Evolutionary conservation across 2,329 filamentous ascomycete species (phyloP), one percentile per base, ranked within the genome.

Genomic region (Cryphonectria naterciae): DNA sequence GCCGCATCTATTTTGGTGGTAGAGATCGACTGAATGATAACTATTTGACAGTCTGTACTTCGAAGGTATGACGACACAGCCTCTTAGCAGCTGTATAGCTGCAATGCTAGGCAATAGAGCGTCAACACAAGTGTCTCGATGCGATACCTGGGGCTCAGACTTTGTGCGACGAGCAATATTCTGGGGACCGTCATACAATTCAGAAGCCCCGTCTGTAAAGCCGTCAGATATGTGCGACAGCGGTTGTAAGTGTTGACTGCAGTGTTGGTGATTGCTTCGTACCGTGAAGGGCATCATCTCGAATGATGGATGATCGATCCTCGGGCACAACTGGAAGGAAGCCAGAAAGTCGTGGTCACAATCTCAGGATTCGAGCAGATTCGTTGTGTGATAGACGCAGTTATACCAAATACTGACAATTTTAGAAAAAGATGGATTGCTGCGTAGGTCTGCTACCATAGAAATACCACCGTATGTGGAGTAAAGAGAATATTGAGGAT

Each of bases 71-170:
- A 61, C 37, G 35, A 41, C 28, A 28, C 69, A 74, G 35, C 65
- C 73, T 35, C 54, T 56, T 28, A 74, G 32, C 25, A 73, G 69
- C 37, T 71, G 71, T 22, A 70, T 67, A 4, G 73, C 71, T 15
- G 70, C 74, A 25, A 74, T 60, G 17, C 52, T 72, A 13, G 63
- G 72, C 63, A 74, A 22, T 5, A 67, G 17, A 11, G 58, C 41
- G 37, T 28, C 17, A n/a, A 28, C 64, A 15, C 52, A 10, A 25
- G 10, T 41, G 22, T 56, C 17, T 19, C 19, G 4, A 35, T 25
- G 19, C 28, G 35, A 7, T 1, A 39, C 5, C 37, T 52, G 67
- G 17, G 60, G 52, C 28, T 70, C 65, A 6, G 65, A 64, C 28
- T 61, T 52, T 60, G 32, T 8, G 13, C 46, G 69, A 64, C 58